Percentiles rank a stretch among this genome's conserved stretches.
Evolutionary conservation across 106 monocot species (phyloP).

Genomic region (Phalaenopsis aphrodite): DNA sequence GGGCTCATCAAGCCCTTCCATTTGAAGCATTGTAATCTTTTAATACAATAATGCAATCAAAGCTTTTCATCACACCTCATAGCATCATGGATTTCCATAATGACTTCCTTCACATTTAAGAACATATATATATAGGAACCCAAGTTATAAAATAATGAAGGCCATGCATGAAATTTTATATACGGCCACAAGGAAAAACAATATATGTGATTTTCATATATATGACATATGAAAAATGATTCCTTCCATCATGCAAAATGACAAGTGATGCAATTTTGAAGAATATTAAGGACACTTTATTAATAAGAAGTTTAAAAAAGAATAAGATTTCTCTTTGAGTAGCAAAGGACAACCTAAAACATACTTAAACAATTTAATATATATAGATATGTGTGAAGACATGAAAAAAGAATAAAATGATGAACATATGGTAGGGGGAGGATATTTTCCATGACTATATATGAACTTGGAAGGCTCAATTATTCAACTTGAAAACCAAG

Average conservation of each 20-base stretch:
- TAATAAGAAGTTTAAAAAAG: too few relatives aligned
- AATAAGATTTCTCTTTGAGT: too few relatives aligned
- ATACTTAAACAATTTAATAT: neutral
- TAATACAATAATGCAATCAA: neutral
- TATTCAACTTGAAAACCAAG: constrained; percentile 92
- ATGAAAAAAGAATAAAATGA: neutral
- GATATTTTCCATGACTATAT: too few relatives aligned
- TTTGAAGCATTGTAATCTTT: constrained; percentile 6
- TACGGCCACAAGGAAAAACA: neutral
- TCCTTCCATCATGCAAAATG: too few relatives aligned
- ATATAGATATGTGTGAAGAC: neutral
- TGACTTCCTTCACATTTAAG: neutral
- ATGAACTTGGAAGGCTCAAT: constrained; percentile 12
- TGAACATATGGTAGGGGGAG: neutral
- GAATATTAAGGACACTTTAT: too few relatives aligned
- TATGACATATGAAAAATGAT: neutral
- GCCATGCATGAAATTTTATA: neutral
- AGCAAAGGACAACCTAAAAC: neutral
- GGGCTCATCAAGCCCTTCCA: neutral
- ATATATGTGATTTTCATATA: neutral
- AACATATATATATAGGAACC: neutral
- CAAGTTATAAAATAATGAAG: neutral
- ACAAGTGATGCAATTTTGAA: too few relatives aligned
- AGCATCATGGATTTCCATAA: neutral
- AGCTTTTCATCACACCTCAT: neutral